These are phyloP conservation scores for Pseudozyma flocculosa DNA, from an alignment of 1,284 basidiomycete species.

Conservation along the genomic window DNA sequence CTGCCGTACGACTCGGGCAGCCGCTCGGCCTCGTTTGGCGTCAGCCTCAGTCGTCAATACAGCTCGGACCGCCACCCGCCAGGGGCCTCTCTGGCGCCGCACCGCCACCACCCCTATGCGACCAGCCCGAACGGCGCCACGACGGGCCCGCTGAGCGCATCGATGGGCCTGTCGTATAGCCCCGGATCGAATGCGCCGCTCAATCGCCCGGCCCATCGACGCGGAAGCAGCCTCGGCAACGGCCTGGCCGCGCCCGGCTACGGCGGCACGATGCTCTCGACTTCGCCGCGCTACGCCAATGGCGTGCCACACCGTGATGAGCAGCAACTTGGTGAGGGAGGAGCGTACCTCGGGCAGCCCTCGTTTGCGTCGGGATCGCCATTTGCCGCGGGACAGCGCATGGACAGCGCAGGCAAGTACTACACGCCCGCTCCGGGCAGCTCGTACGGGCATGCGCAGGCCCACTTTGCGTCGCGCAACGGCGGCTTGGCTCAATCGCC, in stretches of 20 bases:
- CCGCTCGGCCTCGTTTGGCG: slow-evolving; percentile 5
- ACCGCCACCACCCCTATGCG: slow-evolving; percentile 44
- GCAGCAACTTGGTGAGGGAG: too few species aligned
- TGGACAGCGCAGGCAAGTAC: slow-evolving; percentile 22
- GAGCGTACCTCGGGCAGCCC: slow-evolving; percentile 17
- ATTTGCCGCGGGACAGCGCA: slow-evolving; percentile 14
- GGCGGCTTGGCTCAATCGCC: neutral
- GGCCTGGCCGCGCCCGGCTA: slow-evolving; percentile 32
- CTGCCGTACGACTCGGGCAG: slow-evolving; percentile 24
- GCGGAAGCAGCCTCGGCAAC: slow-evolving; percentile 40
- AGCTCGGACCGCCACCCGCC: slow-evolving; percentile 36
- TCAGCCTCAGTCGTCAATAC: slow-evolving; percentile 38
- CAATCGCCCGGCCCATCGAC: slow-evolving; percentile 26
- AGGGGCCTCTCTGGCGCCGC: slow-evolving; percentile 14
- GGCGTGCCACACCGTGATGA: neutral
- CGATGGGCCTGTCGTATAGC: slow-evolving; percentile 42
- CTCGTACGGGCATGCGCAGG: slow-evolving; percentile 13
- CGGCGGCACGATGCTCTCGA: slow-evolving; percentile 28
- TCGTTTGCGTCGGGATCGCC: slow-evolving; percentile 30
- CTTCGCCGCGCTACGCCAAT: slow-evolving; percentile 30
- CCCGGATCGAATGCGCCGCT: slow-evolving; percentile 39
- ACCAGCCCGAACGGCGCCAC: slow-evolving; percentile 30
- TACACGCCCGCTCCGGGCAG: slow-evolving; percentile 16
- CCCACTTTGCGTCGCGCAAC: slow-evolving; percentile 17
- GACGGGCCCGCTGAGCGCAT: slow-evolving; percentile 34